Evolutionary conservation across 148 eudicot genomes (phyloP).

Genomic region (Dysphania ambrosioides): DNA sequence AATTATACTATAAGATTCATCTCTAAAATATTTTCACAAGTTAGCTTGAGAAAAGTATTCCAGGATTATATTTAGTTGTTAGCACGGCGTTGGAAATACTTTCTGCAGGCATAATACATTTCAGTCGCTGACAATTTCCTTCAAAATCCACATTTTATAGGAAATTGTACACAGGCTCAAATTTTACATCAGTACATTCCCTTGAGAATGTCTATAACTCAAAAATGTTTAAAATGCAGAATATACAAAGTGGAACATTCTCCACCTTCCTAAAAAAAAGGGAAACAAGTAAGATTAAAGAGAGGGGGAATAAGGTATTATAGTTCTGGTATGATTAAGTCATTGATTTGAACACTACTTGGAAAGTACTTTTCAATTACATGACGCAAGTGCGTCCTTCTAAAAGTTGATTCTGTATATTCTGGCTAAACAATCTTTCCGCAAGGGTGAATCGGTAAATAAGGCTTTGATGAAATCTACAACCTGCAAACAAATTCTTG

Average conservation of each 20-base stretch:
- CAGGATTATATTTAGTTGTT: neutral
- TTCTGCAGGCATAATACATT: neutral
- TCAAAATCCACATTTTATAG: neutral
- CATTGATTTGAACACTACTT: neutral
- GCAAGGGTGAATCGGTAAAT: conserved; percentile 83
- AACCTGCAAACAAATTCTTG: conserved; percentile 52
- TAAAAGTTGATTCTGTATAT: conserved; percentile 58
- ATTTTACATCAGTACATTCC: neutral
- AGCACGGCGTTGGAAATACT: neutral
- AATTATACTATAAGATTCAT: too few species aligned
- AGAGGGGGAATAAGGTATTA: too few species aligned
- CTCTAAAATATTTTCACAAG: too few species aligned
- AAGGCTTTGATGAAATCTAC: conserved; percentile 90
- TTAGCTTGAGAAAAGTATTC: too few species aligned
- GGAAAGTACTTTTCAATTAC: neutral
- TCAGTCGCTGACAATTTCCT: neutral
- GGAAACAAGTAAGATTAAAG: neutral
- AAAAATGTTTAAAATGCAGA: neutral
- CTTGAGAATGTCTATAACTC: neutral
- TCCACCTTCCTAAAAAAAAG: neutral
- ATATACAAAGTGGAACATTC: neutral
- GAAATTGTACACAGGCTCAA: neutral
- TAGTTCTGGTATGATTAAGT: neutral
- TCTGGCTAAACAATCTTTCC: conserved; percentile 84
- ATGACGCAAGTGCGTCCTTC: neutral